Evolutionary conservation across 345 rosid species (phyloP).

Genomic region (Citrus trifoliata): DNA sequence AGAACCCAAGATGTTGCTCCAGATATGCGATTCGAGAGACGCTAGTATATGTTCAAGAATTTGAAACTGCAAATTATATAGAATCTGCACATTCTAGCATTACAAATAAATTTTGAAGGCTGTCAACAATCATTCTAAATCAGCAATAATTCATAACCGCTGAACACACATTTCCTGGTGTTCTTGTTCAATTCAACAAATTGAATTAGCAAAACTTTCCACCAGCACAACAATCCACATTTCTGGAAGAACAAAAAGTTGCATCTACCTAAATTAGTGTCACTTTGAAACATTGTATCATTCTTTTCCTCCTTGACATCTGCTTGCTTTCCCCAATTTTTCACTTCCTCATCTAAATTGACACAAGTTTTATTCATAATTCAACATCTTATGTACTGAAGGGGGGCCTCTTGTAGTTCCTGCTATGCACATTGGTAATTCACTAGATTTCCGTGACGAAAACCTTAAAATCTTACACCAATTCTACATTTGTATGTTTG

Average conservation of each 20-base stretch:
- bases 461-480: slow-evolving; percentile 6
- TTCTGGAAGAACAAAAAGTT: slow-evolving; percentile 1
- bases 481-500: slow-evolving; percentile 19
- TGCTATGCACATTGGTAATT: slow-evolving; percentile 3
- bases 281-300: not conserved
- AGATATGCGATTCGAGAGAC: not conserved
- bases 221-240: slow-evolving; percentile 20
- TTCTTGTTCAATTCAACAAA: slow-evolving; percentile 1
- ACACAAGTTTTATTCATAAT: slow-evolving; percentile 14
- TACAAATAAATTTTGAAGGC: not conserved
- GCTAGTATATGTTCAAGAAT: not conserved
- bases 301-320: not conserved
- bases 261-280: slow-evolving; percentile 7
- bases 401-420: slow-evolving; percentile 1
- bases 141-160: not conserved
- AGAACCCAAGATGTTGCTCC: not conserved
- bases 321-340: not conserved
- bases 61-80: not conserved
- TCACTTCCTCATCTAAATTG: slow-evolving; percentile 5
- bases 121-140: not conserved
- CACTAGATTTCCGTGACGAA: not conserved
- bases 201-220: slow-evolving; percentile 16
- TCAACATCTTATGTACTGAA: not conserved
- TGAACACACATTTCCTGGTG: not conserved
- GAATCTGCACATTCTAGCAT: slow-evolving; percentile 4